Evolutionary conservation across 768 basidiomycete species (phyloP), one percentile per base, ranked within the genome.

Genomic region (Auricularia cornea): DNA sequence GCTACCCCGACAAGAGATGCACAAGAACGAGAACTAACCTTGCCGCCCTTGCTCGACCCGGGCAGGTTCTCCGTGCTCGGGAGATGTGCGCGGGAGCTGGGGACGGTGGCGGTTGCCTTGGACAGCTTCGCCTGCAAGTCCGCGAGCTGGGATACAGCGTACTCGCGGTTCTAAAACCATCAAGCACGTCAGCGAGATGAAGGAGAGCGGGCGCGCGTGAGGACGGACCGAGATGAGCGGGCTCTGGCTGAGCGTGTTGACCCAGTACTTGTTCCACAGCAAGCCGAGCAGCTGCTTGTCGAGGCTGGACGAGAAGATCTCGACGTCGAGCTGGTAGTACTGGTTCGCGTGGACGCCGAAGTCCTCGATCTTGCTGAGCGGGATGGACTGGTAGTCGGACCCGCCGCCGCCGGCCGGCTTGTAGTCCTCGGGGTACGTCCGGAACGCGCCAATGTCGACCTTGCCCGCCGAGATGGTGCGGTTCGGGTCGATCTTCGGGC

Each of bases 221-320:
- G 16, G 32, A 73, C 86, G 32, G 63, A 98, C 96, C 26, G 94
- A 94, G 60, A 98, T 89, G 59, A 98, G 74, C 3, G 94, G 89
- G 70, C 92, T 96, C 71, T 93, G 92, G 69, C 91, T 93, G 41
- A 99, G 80, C 2, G 97, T 99, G 69, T 94, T 94, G 29, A 97
- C 93, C 97, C 97, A 99, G 70, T 99, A 99, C 76, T 98, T 98
- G 77, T 99, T 98, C 96, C 96, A 98, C 61, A 99, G 76, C 71
- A 95, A 77, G 26, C 90, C 91, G 51, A 99, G 80, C 2, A 99
- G 77, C 70, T 94, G 87, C 32, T 86, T 87, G 72, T 99, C 97
- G 59, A 95, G 76, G 64, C 83, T 86, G 29, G 88, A 91, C 75
- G 97, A 98, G 84, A 97, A 99, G 60, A 98, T 89, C 72, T 94